A percentile compares a stretch with the other conserved stretches of the same genome.
These are phyloP conservation scores for Colletotrichum liriopes DNA, from an alignment of 2,329 filamentous ascomycete genomes.

Conservation along the genomic window DNA sequence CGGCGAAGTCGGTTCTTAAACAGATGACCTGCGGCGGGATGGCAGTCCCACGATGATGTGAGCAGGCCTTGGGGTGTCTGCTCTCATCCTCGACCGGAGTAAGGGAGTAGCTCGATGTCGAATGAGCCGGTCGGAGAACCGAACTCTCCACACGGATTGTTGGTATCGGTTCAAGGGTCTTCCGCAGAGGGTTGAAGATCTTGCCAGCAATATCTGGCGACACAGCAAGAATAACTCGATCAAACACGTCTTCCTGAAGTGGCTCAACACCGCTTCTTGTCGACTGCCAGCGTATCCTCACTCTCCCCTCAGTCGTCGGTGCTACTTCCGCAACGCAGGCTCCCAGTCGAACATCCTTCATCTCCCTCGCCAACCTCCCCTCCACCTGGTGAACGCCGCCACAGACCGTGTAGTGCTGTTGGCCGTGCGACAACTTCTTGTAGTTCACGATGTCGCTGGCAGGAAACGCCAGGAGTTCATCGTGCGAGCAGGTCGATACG, in stretches of 20 bases:
- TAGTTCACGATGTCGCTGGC: slow-evolving; percentile 68
- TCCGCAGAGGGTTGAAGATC: slow-evolving; percentile 61
- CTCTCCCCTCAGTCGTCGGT: slow-evolving; percentile 45
- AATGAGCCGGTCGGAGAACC: slow-evolving; percentile 50
- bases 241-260: slow-evolving; percentile 58
- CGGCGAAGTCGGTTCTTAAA: slow-evolving; percentile 54
- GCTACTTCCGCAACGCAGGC: slow-evolving; percentile 56
- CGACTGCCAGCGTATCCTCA: slow-evolving; percentile 54
- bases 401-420: slow-evolving; percentile 66
- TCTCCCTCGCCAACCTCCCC: slow-evolving; percentile 57
- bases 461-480: slow-evolving; percentile 65
- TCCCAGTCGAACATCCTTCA: slow-evolving; percentile 58
- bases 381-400: slow-evolving; percentile 67
- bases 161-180: slow-evolving; percentile 61
- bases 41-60: slow-evolving; percentile 47
- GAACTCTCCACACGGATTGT: slow-evolving; percentile 65
- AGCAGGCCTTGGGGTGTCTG: slow-evolving; percentile 44
- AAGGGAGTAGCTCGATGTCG: slow-evolving; percentile 9
- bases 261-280: slow-evolving; percentile 19
- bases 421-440: slow-evolving; percentile 61
- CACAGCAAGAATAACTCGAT: slow-evolving; percentile 68
- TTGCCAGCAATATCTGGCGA: slow-evolving; percentile 66
- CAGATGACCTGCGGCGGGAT: slow-evolving; percentile 52
- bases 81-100: slow-evolving; percentile 33
- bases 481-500: slow-evolving; percentile 69